phyloP scores from a whole-genome alignment of 2,329 filamentous ascomycete species.

The Lachnellula willkommii region DNA sequence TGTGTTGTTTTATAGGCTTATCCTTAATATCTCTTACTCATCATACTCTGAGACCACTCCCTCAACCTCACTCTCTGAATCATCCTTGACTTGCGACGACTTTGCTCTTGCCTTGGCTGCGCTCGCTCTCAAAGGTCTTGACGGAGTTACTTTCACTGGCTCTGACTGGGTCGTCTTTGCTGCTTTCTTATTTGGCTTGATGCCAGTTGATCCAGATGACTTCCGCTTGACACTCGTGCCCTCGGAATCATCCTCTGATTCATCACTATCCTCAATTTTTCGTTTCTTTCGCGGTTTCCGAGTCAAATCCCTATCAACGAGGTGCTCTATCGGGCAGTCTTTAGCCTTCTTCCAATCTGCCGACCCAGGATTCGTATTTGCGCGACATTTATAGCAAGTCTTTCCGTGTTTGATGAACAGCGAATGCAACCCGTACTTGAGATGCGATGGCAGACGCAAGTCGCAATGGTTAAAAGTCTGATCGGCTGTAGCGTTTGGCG shows the following conservation, averaged over 20 bases:
- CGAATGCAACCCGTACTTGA: constrained; percentile 53
- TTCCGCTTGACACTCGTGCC: not conserved
- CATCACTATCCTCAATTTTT: not conserved
- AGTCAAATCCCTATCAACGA: constrained; percentile 49
- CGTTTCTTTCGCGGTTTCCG: constrained; percentile 34
- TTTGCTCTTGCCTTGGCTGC: no score
- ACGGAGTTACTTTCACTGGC: not conserved
- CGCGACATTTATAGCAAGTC: constrained; percentile 42
- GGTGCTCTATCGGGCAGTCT: constrained; percentile 55
- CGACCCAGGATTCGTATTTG: constrained; percentile 50
- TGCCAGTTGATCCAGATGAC: not conserved
- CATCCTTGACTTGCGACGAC: no score
- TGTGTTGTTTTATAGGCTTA: no score
- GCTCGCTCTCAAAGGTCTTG: no score
- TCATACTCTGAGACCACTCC: no score
- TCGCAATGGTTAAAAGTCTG: constrained; percentile 50
- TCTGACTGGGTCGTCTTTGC: not conserved
- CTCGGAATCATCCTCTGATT: not conserved
- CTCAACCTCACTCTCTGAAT: no score
- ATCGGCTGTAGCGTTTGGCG: constrained; percentile 42
- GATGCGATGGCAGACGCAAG: constrained; percentile 43
- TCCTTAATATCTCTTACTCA: no score
- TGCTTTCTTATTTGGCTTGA: not conserved
- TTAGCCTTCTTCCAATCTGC: constrained; percentile 55
- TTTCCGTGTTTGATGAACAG: constrained; percentile 51